A percentile compares a stretch with the other conserved stretches of the same genome.
phyloP scores from a whole-genome alignment of 2,329 filamentous ascomycete species.

The Cladosporium cucumerinum region DNA sequence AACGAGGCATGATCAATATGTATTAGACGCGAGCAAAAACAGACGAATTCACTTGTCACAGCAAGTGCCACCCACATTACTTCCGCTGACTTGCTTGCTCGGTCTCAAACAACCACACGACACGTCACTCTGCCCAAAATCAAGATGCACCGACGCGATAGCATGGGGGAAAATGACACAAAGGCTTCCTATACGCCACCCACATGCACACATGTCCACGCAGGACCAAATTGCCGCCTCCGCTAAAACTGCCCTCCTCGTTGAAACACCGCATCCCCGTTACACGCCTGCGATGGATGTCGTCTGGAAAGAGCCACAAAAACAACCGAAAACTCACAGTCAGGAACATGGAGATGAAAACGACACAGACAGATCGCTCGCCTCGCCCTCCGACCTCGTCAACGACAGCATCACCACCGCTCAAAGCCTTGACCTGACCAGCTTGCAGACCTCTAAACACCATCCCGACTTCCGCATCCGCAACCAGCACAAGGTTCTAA shows the following conservation, averaged over 20 bases:
- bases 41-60: not conserved
- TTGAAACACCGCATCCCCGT: not conserved
- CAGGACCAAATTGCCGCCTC: not conserved
- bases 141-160: not conserved
- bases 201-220: not conserved
- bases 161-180: not conserved
- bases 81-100: not conserved
- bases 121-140: not conserved
- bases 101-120: not conserved
- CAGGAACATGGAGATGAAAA: not conserved
- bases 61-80: not conserved
- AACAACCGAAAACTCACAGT: not conserved
- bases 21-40: slow-evolving; percentile 6
- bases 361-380: not conserved
- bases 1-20: slow-evolving; percentile 1
- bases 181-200: not conserved
- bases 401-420: not conserved
- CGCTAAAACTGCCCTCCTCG: not conserved
- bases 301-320: not conserved
- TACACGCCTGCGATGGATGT: not conserved
- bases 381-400: not conserved
- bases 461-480: slow-evolving; percentile 1
- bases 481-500: not conserved
- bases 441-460: not conserved
- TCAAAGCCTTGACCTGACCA: not conserved